Evolutionary conservation across 23 red algal genomes (phyloP), one percentile per base, ranked within the genome.

Genomic region (Gracilaria domingensis): DNA sequence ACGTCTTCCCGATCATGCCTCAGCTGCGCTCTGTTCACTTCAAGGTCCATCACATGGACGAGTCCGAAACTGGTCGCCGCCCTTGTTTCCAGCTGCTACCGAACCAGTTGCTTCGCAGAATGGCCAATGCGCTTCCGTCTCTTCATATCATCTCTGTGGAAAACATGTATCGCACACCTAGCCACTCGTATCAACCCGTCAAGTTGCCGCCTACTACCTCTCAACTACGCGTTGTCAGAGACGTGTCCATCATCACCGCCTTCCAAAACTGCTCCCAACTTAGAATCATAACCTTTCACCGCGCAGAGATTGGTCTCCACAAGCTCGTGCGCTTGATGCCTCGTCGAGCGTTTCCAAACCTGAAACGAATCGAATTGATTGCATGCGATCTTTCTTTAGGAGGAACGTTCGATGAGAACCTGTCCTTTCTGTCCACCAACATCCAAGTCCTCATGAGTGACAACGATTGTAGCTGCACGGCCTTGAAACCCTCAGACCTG

Each of bases 211-310:
- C 64, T 28, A 37, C 64, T 37, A 32, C 38, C 3, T 18, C 64
- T 34, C 64, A 69, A 0, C 16, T 69, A 12, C 64, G 64, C 36
- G 38, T 69, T 32, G 64, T 69, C 6, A 36, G 64, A 37, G 64
- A 69, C 20, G 64, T 37, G 20, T 69, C 64, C 32, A 18, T 69
- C 64, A 69, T 69, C 64, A 37, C 13, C 32, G 64, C 64, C 16
- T 69, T 69, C 30, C 28, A 13, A 16, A 34, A 36, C 14, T 69
- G 32, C 26, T 12, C 7, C 64, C 64, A 36, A 69, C 28, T 69
- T 18, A 30, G 64, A 6, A 37, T 24, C 64, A 69, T 69, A 36
- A 69, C 32, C 12, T 69, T 69, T 69, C 64, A 69, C 38, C 64
- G 64, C 8, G 8, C 64, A 18, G 32, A 69, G 28, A 30, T 69